Base-by-base conservation (phyloP, 495 filamentous ascomycete species). In the Hapsidospora chrysogenum region DNA sequence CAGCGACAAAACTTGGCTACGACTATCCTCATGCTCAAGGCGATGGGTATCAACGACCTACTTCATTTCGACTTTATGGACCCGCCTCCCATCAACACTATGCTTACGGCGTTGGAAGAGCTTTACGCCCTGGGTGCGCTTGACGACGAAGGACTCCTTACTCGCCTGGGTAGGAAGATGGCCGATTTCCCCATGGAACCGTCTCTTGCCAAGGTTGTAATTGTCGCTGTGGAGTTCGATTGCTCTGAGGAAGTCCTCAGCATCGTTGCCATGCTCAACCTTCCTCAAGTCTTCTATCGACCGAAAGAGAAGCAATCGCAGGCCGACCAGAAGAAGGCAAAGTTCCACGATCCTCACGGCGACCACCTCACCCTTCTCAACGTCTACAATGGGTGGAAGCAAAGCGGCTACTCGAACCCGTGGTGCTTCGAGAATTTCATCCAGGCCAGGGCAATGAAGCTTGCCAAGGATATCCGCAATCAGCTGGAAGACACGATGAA, bases 341-440 rank as follows among this genome's bases (percentile, higher is more conserved):
- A 92, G 51, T 96, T 96, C 58, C 84, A 95, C 53, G 92, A 96
- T 48, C 83, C 86, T 0, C 74, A 82, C 35, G 87, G 92, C 23
- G 89, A 99, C 42, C 89, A 99, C 48, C 60, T 96, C 3, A 99
- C 89, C 2, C 61, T 96, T 0, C 68, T 99, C 18, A 96, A 96
- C 49, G 92, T 96, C 2, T 99, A 94, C 65, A 93, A 94, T 46
- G 74, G 64, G 10, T 99, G 89, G 89, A 92, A 92, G 49, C 58
- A 74, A 10, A 78, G 70, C 41, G 78, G 74, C 7, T 93, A 74
- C 53, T 74, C 72, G 29, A 83, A 74, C 34, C 70, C 89, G 2
- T 99, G 92, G 92, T 96, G 92, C 46, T 83, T 80, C 37, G 92
- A 99, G 45, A 95, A 99, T 51, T 99, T 92, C 56, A 92, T 99